Evolutionary conservation across 1,284 basidiomycete genomes (phyloP).

Genomic region (Gastroboletus turbinatus): DNA sequence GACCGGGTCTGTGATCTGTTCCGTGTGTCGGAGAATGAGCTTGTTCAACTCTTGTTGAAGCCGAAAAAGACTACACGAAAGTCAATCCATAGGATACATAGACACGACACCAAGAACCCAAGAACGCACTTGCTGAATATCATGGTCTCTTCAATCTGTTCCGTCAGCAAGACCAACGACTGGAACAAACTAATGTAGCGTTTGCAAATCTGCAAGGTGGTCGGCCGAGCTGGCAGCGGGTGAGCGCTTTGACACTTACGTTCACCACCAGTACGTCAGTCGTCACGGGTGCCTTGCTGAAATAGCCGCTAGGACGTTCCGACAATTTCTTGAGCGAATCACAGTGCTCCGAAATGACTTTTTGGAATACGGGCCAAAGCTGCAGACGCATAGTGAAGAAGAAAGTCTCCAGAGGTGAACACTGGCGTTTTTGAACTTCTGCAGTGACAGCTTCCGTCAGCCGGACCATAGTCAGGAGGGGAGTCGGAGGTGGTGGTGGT

Average conservation of each 20-base stretch:
- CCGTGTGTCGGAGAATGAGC: conserved; percentile 72
- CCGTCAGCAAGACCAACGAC: conserved; percentile 75
- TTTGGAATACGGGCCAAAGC: conserved; percentile 92
- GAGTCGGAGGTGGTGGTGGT: conserved; percentile 66
- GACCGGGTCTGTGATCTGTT: conserved; percentile 61
- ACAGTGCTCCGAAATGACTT: conserved; percentile 80
- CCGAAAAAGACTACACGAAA: conserved; percentile 66
- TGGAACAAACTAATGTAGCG: conserved; percentile 80
- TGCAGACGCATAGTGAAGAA: conserved; percentile 77
- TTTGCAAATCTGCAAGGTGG: conserved; percentile 45
- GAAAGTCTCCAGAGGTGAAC: conserved; percentile 76
- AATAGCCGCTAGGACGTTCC: conserved; percentile 65
- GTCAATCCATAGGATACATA: not conserved
- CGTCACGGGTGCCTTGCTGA: conserved; percentile 58
- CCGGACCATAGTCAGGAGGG: conserved; percentile 86
- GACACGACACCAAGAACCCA: conserved; percentile 16
- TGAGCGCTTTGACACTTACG: conserved; percentile 41
- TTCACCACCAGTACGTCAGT: conserved; percentile 68
- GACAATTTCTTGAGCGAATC: conserved; percentile 80
- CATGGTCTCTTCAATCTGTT: conserved; percentile 89
- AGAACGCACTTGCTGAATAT: conserved; percentile 81
- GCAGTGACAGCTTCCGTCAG: conserved; percentile 76
- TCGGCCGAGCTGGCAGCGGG: conserved; percentile 4
- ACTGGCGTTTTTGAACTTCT: conserved; percentile 74
- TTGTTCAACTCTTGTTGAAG: conserved; percentile 82